Conservation (phyloP, 306 rosid species). For the Trifolium subterraneum region DNA sequence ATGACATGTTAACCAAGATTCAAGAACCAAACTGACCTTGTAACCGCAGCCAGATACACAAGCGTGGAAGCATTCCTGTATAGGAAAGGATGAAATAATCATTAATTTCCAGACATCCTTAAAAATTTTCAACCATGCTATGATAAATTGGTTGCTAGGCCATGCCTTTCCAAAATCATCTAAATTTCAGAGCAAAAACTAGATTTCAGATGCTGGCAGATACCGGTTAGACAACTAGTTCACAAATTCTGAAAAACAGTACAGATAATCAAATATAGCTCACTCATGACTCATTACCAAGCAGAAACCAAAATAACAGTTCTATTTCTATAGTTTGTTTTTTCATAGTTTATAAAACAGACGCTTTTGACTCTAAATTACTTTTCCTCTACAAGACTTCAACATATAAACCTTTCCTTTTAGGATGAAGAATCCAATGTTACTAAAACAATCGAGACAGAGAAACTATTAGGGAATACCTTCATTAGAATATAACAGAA, state of each 20-base stretch:
- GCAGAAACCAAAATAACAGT: constrained; percentile 2
- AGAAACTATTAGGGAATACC: constrained; percentile 1
- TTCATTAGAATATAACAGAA: constrained; percentile 5
- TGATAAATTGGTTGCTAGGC: not conserved
- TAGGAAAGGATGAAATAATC: constrained; percentile 41
- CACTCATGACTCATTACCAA: not conserved
- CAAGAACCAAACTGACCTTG: constrained; percentile 66
- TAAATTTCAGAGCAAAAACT: not conserved
- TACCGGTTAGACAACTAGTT: constrained; percentile 10
- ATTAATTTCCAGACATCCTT: constrained; percentile 11
- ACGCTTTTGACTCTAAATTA: not conserved
- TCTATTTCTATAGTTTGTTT: not conserved
- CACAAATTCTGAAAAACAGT: not conserved
- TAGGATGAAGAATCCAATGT: constrained; percentile 12
- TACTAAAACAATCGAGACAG: not conserved
- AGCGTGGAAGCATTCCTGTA: constrained; percentile 86
- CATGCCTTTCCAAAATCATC: not conserved
- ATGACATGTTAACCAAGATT: constrained; percentile 15
- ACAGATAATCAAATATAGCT: constrained; percentile 1
- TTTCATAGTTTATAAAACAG: not conserved
- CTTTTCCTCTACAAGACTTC: not conserved
- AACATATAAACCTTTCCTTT: not conserved
- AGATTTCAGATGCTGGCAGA: not conserved
- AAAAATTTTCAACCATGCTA: constrained; percentile 17
- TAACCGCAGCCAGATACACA: constrained; percentile 93